phyloP scores from a whole-genome alignment of 2,329 filamentous ascomycete genomes.

The Clonostachys byssicola region DNA sequence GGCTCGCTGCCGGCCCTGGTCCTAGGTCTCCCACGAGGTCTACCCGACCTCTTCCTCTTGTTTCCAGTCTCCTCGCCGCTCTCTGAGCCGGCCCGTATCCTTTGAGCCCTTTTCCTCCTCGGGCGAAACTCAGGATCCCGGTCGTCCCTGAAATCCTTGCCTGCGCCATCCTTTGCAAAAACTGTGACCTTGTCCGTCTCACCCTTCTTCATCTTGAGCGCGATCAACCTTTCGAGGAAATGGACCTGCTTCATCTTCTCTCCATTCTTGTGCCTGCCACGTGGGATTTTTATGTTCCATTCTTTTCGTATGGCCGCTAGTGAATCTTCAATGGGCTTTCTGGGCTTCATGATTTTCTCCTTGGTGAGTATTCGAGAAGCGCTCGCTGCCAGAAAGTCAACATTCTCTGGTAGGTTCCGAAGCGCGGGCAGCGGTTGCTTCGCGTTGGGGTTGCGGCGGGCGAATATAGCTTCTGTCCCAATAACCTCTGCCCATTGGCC shows the following conservation, averaged over 20 bases:
- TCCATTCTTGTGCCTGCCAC: slow-evolving; percentile 39
- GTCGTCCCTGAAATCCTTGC: slow-evolving; percentile 34
- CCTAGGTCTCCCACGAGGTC: neutral
- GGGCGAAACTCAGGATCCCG: slow-evolving; percentile 32
- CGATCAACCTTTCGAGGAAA: slow-evolving; percentile 64
- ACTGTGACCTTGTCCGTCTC: slow-evolving; percentile 64
- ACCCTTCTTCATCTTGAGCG: slow-evolving; percentile 58
- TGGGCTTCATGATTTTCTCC: slow-evolving; percentile 54
- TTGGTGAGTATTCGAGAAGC: slow-evolving; percentile 66
- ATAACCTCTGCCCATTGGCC: slow-evolving; percentile 80
- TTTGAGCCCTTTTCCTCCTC: slow-evolving; percentile 11
- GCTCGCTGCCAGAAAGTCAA: slow-evolving; percentile 70
- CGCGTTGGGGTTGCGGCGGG: slow-evolving; percentile 34
- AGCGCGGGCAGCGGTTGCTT: slow-evolving; percentile 32
- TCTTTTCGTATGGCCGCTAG: slow-evolving; percentile 32
- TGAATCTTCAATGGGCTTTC: slow-evolving; percentile 23
- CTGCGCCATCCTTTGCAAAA: slow-evolving; percentile 40
- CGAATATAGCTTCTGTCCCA: slow-evolving; percentile 79
- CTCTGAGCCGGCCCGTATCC: slow-evolving; percentile 8
- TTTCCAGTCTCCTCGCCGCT: slow-evolving; percentile 7
- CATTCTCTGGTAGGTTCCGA: slow-evolving; percentile 49
- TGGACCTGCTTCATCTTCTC: slow-evolving; percentile 41
- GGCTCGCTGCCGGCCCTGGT: neutral
- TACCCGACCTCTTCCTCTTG: slow-evolving; percentile 4
- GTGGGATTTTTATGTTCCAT: slow-evolving; percentile 39